Evolutionary conservation across 2,329 filamentous ascomycete species (phyloP), one percentile per base, ranked within the genome.

Genomic region (Neoascochyta sp.): DNA sequence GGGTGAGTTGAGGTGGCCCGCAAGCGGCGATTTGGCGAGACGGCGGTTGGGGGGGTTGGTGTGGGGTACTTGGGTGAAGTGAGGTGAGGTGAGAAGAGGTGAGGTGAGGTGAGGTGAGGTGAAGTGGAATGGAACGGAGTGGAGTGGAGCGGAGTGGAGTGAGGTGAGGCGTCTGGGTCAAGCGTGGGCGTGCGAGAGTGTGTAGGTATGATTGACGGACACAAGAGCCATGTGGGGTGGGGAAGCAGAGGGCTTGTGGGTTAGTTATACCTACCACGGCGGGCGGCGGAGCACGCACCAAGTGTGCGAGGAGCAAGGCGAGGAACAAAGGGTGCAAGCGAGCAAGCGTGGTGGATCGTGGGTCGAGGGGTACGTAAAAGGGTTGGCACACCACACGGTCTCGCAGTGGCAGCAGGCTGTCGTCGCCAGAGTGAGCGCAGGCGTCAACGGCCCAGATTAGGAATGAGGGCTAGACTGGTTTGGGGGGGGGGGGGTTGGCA

Each of bases 231-330:
- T 48, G 45, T 54, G 52, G 54, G n/a, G n/a, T n/a, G n/a, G n/a
- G n/a, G n/a, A n/a, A 53, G 47, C 37, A 47, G 36, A 38, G 44
- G 51, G 41, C 36, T 34, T 34, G 36, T 40, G 46, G 28, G 35
- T 50, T 36, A 48, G 46, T 50, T 52, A 47, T 45, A 47, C 7
- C 7, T 20, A 30, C 37, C 36, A 33, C n/a, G n/a, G n/a, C n/a
- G 45, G 40, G 34, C 24, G 43, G 34, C 34, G 31, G 41, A 50
- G 57, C 57, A 62, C 59, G 54, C 43, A 59, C 56, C 56, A 59
- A 22, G 50, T 45, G 52, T 52, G 42, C 45, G 43, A 50, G 39
- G 27, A 34, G 41, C 41, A 45, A 41, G 31, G 42, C 33, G 19
- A 34, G 39, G 30, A 11, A 41, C 43, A 42, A 52, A 48, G 42